Conservation (phyloP, 768 basidiomycete species). For the Naganishia friedmannii region DNA sequence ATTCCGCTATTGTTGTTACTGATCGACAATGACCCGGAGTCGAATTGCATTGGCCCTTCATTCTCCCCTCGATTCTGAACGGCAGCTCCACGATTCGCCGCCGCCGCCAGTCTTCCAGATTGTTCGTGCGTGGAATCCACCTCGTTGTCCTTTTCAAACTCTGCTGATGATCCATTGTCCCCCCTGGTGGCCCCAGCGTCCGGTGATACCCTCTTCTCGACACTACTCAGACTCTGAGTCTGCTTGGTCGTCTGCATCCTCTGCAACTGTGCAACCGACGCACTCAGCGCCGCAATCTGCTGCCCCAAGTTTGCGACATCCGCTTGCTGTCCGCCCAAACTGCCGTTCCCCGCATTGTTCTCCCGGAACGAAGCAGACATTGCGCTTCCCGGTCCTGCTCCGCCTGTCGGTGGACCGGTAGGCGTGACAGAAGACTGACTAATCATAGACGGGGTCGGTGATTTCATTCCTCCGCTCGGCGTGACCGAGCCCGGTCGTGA, state of each 20-base stretch:
- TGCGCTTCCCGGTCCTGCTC: neutral
- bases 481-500: neutral
- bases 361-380: neutral
- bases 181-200: neutral
- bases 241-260: slow-evolving; percentile 39
- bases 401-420: neutral
- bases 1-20: neutral
- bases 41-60: too few relatives aligned
- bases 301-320: slow-evolving; percentile 41
- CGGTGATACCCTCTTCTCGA: neutral
- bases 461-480: slow-evolving; percentile 1
- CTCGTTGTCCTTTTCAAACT: neutral
- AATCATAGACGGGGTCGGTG: neutral
- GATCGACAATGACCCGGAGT: neutral
- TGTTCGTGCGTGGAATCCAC: neutral
- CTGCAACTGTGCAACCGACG: slow-evolving; percentile 51
- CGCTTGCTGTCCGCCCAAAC: neutral
- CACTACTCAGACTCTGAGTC: neutral
- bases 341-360: neutral
- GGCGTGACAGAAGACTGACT: slow-evolving; percentile 14
- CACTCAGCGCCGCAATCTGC: slow-evolving; percentile 47
- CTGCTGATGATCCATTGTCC: neutral
- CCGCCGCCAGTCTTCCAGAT: neutral
- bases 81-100: neutral
- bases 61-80: neutral